phyloP scores from a whole-genome alignment of 177 flowering plant genomes.

The Vitis hybrid region DNA sequence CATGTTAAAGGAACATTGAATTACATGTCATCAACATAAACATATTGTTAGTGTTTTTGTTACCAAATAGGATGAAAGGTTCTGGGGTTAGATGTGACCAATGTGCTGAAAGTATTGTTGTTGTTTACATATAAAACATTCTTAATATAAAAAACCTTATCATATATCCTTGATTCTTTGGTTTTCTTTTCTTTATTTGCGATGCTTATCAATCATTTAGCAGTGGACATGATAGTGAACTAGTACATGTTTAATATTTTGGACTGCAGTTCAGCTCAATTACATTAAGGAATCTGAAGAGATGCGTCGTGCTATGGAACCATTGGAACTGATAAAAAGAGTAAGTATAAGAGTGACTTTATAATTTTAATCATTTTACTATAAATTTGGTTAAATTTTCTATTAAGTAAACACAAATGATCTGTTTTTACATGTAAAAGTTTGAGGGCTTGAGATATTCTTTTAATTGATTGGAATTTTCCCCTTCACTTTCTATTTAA shows the following conservation, averaged over 20 bases:
- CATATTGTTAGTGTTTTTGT: no score
- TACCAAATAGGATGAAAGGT: no score
- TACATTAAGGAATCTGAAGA: slow-evolving; percentile 75
- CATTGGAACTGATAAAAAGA: slow-evolving; percentile 78
- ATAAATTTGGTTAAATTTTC: no score
- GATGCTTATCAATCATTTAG: slow-evolving; percentile 6
- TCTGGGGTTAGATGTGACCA: no score
- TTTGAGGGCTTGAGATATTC: background rate
- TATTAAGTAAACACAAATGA: background rate
- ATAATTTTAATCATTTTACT: background rate
- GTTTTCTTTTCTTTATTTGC: background rate
- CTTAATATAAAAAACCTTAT: background rate
- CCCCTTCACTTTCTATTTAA: background rate
- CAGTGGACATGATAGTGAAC: slow-evolving; percentile 4
- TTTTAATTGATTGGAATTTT: background rate
- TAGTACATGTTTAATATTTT: slow-evolving; percentile 2
- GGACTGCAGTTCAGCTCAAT: slow-evolving; percentile 47
- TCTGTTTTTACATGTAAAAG: background rate
- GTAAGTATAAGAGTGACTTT: slow-evolving; percentile 37
- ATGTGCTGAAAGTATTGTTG: no score
- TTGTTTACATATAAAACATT: no score
- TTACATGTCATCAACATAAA: no score
- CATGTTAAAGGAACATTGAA: no score
- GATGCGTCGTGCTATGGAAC: slow-evolving; percentile 74
- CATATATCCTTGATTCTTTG: background rate